phyloP scores from a whole-genome alignment of 208 protist species.

The Leishmania arabica region DNA sequence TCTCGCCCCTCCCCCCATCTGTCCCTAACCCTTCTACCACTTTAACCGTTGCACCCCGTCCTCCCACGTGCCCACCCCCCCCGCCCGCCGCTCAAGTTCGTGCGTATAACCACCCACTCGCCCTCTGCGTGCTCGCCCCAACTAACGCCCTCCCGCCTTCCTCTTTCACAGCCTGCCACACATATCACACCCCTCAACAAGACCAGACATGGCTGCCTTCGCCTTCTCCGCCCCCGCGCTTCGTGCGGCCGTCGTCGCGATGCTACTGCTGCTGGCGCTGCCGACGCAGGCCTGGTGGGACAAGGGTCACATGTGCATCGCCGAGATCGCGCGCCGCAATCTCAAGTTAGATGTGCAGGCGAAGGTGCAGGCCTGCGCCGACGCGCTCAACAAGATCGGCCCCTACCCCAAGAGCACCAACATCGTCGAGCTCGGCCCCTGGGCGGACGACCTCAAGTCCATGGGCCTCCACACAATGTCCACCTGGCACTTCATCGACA shows the following conservation, averaged over 20 bases:
- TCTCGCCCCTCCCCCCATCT: not conserved
- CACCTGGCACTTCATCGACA: slow-evolving; percentile 64
- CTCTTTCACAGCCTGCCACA: not conserved
- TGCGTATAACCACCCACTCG: not conserved
- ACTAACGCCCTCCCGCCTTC: not conserved
- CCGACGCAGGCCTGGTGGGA: slow-evolving; percentile 53
- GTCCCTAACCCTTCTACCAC: not conserved
- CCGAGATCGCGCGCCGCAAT: slow-evolving; percentile 55
- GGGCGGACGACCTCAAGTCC: slow-evolving; percentile 57
- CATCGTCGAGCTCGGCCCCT: slow-evolving; percentile 47
- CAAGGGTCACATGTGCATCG: slow-evolving; percentile 60
- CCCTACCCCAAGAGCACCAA: slow-evolving; percentile 45
- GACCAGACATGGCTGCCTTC: not conserved
- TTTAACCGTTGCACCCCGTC: not conserved
- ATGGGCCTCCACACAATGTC: slow-evolving; percentile 38
- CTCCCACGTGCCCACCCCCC: not conserved
- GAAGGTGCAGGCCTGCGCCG: slow-evolving; percentile 23
- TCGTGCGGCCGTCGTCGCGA: not conserved
- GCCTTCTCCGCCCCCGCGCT: not conserved
- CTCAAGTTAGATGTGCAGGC: slow-evolving; percentile 22
- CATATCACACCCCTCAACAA: not conserved
- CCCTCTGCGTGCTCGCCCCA: not conserved
- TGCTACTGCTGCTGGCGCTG: slow-evolving; percentile 7
- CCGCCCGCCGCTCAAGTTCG: not conserved
- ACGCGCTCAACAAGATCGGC: slow-evolving; percentile 28